A percentile compares a stretch with the other conserved stretches of the same genome.
These are phyloP conservation scores for Pseudoscleropodium purum DNA, from an alignment of 225 moss, liverwort and hornwort genomes.

Conservation along the genomic window DNA sequence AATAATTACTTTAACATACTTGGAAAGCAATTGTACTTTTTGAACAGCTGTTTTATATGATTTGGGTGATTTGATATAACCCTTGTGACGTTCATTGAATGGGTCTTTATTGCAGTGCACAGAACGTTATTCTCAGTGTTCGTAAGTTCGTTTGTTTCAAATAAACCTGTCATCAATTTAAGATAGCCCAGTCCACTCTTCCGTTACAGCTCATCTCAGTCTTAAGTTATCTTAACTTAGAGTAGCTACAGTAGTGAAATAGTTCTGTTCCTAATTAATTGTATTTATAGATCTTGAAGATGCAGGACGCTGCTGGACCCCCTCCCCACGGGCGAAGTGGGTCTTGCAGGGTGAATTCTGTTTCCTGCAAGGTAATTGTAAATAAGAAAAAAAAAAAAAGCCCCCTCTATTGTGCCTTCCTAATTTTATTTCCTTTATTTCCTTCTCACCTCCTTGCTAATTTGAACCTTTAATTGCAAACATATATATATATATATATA, in stretches of 20 bases:
- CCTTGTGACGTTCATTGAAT: background rate
- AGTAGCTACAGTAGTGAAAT: too few relatives aligned
- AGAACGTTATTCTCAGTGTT: background rate
- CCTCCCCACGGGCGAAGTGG: too few relatives aligned
- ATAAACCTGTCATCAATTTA: background rate
- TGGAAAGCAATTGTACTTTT: conserved; percentile 33
- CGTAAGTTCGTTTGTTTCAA: background rate
- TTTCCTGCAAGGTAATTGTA: too few relatives aligned
- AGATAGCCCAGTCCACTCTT: background rate
- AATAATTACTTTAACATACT: conserved; percentile 10
- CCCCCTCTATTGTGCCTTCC: too few relatives aligned
- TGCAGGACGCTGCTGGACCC: too few relatives aligned
- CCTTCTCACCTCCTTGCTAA: too few relatives aligned
- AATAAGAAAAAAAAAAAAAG: too few relatives aligned
- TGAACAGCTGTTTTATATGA: conserved; percentile 19
- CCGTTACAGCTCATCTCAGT: background rate
- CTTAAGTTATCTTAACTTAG: background rate
- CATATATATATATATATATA: too few relatives aligned
- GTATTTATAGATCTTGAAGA: background rate
- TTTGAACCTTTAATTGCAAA: too few relatives aligned
- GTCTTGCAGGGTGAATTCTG: too few relatives aligned
- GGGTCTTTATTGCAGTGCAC: background rate
- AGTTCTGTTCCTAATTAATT: background rate
- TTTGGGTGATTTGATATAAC: background rate
- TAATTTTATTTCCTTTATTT: too few relatives aligned